These are phyloP conservation scores for Lachnellula suecica DNA, from an alignment of 2,329 filamentous ascomycete genomes.

Conservation along the genomic window DNA sequence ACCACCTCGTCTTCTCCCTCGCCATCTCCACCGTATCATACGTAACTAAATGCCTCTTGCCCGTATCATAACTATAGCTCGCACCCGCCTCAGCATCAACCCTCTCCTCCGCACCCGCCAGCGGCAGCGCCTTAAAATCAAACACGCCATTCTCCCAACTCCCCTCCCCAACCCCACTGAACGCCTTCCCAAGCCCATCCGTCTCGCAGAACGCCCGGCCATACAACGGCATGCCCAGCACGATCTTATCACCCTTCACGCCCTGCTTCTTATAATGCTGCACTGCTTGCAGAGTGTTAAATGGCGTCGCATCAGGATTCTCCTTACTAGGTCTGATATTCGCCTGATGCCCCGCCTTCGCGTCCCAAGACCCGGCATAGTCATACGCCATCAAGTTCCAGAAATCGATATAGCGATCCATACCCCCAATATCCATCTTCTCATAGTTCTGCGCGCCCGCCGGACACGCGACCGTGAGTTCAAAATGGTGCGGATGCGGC, in stretches of 20 bases:
- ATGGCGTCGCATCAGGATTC: slow-evolving; percentile 70
- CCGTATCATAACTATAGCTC: slow-evolving; percentile 73
- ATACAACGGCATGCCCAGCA: slow-evolving; percentile 90
- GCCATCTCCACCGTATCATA: slow-evolving; percentile 75
- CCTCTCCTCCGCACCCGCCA: slow-evolving; percentile 61
- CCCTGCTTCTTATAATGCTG: slow-evolving; percentile 66
- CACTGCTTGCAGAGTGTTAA: slow-evolving; percentile 71
- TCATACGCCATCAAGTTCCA: slow-evolving; percentile 90
- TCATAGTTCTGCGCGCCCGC: slow-evolving; percentile 62
- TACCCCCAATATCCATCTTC: slow-evolving; percentile 59
- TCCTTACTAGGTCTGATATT: slow-evolving; percentile 65
- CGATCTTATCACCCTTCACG: slow-evolving; percentile 70
- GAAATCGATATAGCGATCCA: slow-evolving; percentile 69
- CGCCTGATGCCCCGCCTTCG: slow-evolving; percentile 70
- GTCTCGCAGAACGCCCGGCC: slow-evolving; percentile 83
- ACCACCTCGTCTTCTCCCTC: slow-evolving; percentile 68
- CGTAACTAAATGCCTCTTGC: slow-evolving; percentile 65
- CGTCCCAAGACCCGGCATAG: slow-evolving; percentile 81
- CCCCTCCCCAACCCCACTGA: slow-evolving; percentile 71
- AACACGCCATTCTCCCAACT: slow-evolving; percentile 84
- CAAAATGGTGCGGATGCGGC: slow-evolving; percentile 48
- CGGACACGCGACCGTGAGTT: slow-evolving; percentile 64
- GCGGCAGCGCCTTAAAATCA: slow-evolving; percentile 85
- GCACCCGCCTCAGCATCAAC: slow-evolving; percentile 65
- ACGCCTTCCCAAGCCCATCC: slow-evolving; percentile 68